Conservation (phyloP, 768 basidiomycete genomes). For the Kwoniella sp. region DNA sequence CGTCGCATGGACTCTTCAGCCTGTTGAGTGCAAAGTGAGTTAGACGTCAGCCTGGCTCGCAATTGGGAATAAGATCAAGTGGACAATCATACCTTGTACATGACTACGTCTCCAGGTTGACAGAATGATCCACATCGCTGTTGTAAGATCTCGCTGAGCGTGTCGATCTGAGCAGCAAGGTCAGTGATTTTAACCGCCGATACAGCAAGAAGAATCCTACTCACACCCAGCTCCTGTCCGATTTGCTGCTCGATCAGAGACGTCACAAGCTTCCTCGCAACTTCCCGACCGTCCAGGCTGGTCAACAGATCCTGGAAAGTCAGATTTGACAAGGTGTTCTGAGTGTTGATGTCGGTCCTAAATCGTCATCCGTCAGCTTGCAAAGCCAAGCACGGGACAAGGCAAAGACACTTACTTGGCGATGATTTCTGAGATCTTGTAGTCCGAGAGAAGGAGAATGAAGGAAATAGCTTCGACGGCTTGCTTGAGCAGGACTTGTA, state of each 20-base stretch:
- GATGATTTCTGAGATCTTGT: slow-evolving; percentile 81
- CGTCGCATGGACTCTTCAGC: slow-evolving; percentile 91
- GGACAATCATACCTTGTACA: slow-evolving; percentile 74
- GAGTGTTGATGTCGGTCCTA: slow-evolving; percentile 49
- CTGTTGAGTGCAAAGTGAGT: slow-evolving; percentile 57
- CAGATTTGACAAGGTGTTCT: slow-evolving; percentile 68
- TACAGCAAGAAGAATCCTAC: slow-evolving; percentile 42
- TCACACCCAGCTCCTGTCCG: slow-evolving; percentile 88
- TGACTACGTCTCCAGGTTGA: slow-evolving; percentile 94
- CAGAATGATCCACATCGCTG: slow-evolving; percentile 96
- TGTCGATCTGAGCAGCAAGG: slow-evolving; percentile 71
- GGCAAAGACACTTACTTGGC: slow-evolving; percentile 64
- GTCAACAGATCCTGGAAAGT: slow-evolving; percentile 88
- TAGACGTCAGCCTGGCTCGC: not conserved
- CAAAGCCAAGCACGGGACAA: not conserved
- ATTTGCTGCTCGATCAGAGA: slow-evolving; percentile 98
- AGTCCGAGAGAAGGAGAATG: slow-evolving; percentile 86
- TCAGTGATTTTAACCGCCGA: not conserved
- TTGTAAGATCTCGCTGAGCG: slow-evolving; percentile 91
- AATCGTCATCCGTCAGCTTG: not conserved
- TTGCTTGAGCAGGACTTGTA: slow-evolving; percentile 67
- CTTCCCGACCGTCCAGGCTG: slow-evolving; percentile 78
- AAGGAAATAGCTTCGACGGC: slow-evolving; percentile 95
- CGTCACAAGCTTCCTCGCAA: slow-evolving; percentile 86
- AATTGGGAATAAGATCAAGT: not conserved